Conservation (phyloP, 768 basidiomycete species). For the Leccinum incarnatum region DNA sequence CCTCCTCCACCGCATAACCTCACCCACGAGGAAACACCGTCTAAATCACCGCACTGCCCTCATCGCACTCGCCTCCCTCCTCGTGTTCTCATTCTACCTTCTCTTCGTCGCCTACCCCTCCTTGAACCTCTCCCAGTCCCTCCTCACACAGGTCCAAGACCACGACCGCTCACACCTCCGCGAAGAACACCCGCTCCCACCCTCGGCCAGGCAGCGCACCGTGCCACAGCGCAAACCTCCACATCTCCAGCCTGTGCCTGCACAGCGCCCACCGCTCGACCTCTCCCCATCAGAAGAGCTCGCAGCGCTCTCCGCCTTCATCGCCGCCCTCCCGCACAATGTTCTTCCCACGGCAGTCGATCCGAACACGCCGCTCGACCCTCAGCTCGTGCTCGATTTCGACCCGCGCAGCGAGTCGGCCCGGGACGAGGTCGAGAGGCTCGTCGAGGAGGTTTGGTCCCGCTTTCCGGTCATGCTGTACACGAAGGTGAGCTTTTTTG, state of each 20-base stretch:
- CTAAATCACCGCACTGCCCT: constrained; percentile 51
- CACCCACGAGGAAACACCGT: constrained; percentile 33
- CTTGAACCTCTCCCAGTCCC: constrained; percentile 36
- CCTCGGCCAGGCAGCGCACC: not conserved
- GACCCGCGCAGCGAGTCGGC: constrained; percentile 69
- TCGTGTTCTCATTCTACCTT: constrained; percentile 53
- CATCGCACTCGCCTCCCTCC: constrained; percentile 50
- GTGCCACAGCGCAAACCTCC: constrained; percentile 21
- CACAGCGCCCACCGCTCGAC: constrained; percentile 38
- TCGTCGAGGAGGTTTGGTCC: constrained; percentile 68
- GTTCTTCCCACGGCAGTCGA: constrained; percentile 66
- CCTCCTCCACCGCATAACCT: constrained; percentile 21
- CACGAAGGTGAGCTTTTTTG: constrained; percentile 49
- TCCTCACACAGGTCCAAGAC: constrained; percentile 25
- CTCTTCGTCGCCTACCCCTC: constrained; percentile 49
- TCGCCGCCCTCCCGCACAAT: constrained; percentile 73
- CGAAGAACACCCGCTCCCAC: constrained; percentile 26
- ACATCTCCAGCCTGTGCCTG: constrained; percentile 7
- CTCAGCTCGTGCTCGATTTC: constrained; percentile 79
- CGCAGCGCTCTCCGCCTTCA: constrained; percentile 70
- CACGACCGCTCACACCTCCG: constrained; percentile 3
- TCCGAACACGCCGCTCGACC: constrained; percentile 65
- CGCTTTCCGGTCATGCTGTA: constrained; percentile 75
- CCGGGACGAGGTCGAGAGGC: constrained; percentile 51
- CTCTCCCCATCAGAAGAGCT: constrained; percentile 62